Evolutionary conservation across 1,139 yeast species (phyloP), one percentile per base, ranked within the genome.

Genomic region (Geotrichum phurueaensis): DNA sequence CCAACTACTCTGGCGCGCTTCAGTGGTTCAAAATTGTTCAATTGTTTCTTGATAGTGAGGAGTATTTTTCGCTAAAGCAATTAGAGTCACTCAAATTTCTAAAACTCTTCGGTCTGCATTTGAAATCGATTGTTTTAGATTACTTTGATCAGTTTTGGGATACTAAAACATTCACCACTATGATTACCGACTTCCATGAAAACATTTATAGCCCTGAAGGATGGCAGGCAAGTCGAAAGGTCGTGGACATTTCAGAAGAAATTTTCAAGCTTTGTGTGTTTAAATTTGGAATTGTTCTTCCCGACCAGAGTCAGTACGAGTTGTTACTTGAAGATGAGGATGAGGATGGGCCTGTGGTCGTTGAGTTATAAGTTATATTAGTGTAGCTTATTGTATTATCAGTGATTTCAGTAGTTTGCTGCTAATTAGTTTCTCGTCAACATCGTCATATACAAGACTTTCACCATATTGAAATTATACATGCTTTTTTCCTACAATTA

Each of bases 21-120:
- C 83, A 79, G 59, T 80, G 83, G 82, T 73, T 77, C 52, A 72
- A 69, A 53, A 64, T 79, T 39, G 62, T 78, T 6, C 75, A 75
- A 54, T 64, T 80, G 13, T 18, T 78, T 15, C 64, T 71, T 9
- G 65, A 65, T 36, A 72, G 79, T 58, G 67, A 73, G 5, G 64
- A 66, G 0, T 63, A 63, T 39, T 58, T 68, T 12, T 63, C 60
- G 1, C 27, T 43, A 2, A 62, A 68, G 12, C 47, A 65, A 0
- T 50, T 49, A 1, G 61, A 71, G 10, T 70, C 69, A 31, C 57
- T 62, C 0, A 60, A 61, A 2, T 66, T 78, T 33, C 71, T 79
- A 54, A 58, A 64, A 0, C 49, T 74, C 1, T 52, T 79, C 9
- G 51, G 65, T 2, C 22, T 58, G 6, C 79, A 79, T 66, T 63